Evolutionary conservation across 805 yeast species (phyloP).

Genomic region (Cyberlindnera americana): DNA sequence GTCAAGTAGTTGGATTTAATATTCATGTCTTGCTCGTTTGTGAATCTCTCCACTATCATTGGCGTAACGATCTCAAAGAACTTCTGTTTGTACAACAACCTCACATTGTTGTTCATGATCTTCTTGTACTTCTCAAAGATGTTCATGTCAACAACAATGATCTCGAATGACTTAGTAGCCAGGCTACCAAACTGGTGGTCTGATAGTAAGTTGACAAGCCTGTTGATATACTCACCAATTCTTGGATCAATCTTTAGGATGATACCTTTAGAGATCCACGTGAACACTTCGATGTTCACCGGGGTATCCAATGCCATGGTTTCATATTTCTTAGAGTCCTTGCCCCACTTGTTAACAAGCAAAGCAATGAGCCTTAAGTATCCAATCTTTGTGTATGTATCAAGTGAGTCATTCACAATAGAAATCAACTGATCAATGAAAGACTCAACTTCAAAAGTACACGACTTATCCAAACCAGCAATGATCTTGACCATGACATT

Average conservation of each 20-base stretch:
- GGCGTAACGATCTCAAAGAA: constrained; percentile 63
- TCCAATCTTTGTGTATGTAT: constrained; percentile 38
- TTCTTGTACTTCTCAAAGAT: constrained; percentile 48
- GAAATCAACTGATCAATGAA: constrained; percentile 12
- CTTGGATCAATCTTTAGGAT: constrained; percentile 50
- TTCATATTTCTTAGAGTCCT: constrained; percentile 3
- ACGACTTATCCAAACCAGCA: constrained; percentile 48
- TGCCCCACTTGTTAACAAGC: constrained; percentile 52
- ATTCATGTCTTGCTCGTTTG: constrained; percentile 21
- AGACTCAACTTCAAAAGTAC: constrained; percentile 24
- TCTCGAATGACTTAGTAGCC: constrained; percentile 52
- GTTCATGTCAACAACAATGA: constrained; percentile 65
- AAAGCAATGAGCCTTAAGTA: constrained; percentile 55
- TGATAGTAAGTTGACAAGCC: constrained; percentile 35
- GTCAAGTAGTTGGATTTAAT: constrained; percentile 53
- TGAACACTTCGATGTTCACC: constrained; percentile 46
- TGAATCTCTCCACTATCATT: constrained; percentile 46
- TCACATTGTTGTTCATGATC: constrained; percentile 51
- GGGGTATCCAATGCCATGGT: constrained; percentile 12
- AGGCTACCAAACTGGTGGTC: constrained; percentile 30
- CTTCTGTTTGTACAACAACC: constrained; percentile 76
- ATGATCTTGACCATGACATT: constrained; percentile 35
- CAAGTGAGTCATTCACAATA: constrained; percentile 13
- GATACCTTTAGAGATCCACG: constrained; percentile 75
- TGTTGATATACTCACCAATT: constrained; percentile 33